These are phyloP conservation scores for Chytridium lagenaria DNA, from an alignment of 371 early-diverging fungal genomes.

Conservation along the genomic window DNA sequence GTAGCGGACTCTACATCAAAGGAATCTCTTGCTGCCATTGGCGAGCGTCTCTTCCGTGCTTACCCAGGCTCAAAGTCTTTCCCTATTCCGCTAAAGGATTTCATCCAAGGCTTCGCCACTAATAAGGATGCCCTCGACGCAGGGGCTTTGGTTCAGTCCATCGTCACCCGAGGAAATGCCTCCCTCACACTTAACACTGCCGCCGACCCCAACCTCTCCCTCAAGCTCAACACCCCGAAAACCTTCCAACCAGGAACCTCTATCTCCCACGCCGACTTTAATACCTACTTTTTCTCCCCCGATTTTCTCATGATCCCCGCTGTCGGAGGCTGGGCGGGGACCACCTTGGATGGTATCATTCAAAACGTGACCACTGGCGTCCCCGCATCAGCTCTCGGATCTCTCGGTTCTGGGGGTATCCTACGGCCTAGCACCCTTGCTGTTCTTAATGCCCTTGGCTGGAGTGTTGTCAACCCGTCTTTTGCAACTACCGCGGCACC, in stretches of 20 bases:
- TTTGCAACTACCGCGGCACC: not conserved
- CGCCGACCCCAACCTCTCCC: conserved; percentile 22
- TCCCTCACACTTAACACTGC: conserved; percentile 28
- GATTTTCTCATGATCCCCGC: conserved; percentile 66
- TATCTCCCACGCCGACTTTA: conserved; percentile 59
- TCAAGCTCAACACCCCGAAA: conserved; percentile 32
- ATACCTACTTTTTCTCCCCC: conserved; percentile 43
- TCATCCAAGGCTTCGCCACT: conserved; percentile 30
- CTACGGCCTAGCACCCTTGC: conserved; percentile 35
- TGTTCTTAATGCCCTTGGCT: conserved; percentile 37
- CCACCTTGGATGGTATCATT: conserved; percentile 36
- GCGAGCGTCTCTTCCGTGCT: not conserved
- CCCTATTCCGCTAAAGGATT: conserved; percentile 20
- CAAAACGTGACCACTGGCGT: conserved; percentile 1
- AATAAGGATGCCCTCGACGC: conserved; percentile 36
- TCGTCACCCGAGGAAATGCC: conserved; percentile 22
- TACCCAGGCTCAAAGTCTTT: conserved; percentile 9
- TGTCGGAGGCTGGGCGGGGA: conserved; percentile 30
- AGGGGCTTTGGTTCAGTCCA: conserved; percentile 2
- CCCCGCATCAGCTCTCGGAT: not conserved
- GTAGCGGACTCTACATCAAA: conserved; percentile 6
- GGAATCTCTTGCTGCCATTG: not conserved
- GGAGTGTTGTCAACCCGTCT: conserved; percentile 4
- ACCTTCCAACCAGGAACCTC: conserved; percentile 58
- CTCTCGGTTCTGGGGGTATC: conserved; percentile 22